Evolutionary conservation across 1,284 basidiomycete genomes (phyloP), one percentile per base, ranked within the genome.

Genomic region (Vanrija pseudolonga): DNA sequence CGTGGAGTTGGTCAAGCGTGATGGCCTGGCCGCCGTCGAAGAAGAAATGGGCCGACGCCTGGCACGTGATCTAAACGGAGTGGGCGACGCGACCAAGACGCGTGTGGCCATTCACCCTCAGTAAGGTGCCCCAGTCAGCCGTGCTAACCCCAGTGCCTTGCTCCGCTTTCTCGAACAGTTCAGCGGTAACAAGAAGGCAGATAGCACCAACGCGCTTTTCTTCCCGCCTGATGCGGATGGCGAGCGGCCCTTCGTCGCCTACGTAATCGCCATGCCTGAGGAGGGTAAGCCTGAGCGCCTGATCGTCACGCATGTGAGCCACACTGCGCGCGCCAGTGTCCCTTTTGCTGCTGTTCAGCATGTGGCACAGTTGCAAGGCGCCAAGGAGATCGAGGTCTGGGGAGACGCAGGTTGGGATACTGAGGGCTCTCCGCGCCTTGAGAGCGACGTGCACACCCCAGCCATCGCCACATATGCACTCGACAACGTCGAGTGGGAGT

Each of bases 341-440:
- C 49, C 49, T 6, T 58, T 55, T 36, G 32, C 43, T 12, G 50
- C 50, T 19, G 39, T 50, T 0, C 47, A 36, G 6, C 45, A 47
- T 15, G 51, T 47, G 15, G 57, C 57, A 2, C 32, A 41, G 17
- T 11, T 24, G 1, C 47, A 55, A 40, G 48, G 50, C 12, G 44
- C 39, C 17, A 23, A 24, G n/a, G 50, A 52, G 44, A 26, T 59
- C 12, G 57, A 59, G 44, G 12, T 53, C 26, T 55, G 53, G 57
- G 57, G 57, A 32, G 43, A 23, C 22, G 36, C 9, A 1, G 50
- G 28, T 0, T 55, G 50, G 47, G 50, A 59, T 41, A 26, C 19
- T 18, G 40, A 22, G 20, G 20, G 46, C 32, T 32, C 39, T 6
- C 42, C 28, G 8, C 28, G 37, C 38, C 24, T 50, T 7, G 22